Evolutionary conservation across 2,329 filamentous ascomycete genomes (phyloP), one percentile per base, ranked within the genome.

Genomic region (Acrodontium crateriforme): DNA sequence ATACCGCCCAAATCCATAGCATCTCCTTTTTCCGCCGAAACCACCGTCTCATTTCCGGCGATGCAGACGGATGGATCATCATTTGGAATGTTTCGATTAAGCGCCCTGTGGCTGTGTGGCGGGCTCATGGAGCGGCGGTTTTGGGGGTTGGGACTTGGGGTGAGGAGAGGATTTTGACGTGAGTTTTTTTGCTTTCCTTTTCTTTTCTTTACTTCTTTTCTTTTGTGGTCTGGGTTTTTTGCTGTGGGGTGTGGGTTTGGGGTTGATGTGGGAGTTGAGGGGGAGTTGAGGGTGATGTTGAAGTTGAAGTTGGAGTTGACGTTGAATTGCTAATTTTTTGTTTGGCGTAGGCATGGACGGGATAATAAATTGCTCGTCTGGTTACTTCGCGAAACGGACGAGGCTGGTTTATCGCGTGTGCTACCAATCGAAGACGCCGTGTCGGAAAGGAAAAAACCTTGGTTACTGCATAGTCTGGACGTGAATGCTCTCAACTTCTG

Each of bases 401-500:
- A 89, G 45, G 52, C 62, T 13, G 52, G 60, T 10, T 60, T 93
- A 38, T 79, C 75, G 43, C 75, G 65, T 18, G 60, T 59, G 6
- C 59, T 91, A 9, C 87, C 87, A 0, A 67, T 87, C 17, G 81
- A 91, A 36, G 25, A 59, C 50, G 2, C 53, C 51, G 16, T 56
- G 53, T 24, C 53, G 52, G 27, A 67, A 59, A 38, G 49, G 16
- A 69, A 66, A 11, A 67, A 75, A 44, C 89, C 89, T 16, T 92
- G 82, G 83, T 60, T 94, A n/a, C 54, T 93, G 13, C 71, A 93
- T 53, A 69, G 80, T 3, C 59, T 98, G 4, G 65, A 79, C 4
- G 83, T 95, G 23, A 94, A 94, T 47, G 83, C 87, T 2, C 70
- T 95, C 59, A 98, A 95, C 49, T 98, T 95, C 51, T 98, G 89